A percentile compares a stretch with the other conserved stretches of the same genome.
Evolutionary conservation across 2,329 filamentous ascomycete genomes (phyloP).

Genomic region (Ophiostoma sp.): DNA sequence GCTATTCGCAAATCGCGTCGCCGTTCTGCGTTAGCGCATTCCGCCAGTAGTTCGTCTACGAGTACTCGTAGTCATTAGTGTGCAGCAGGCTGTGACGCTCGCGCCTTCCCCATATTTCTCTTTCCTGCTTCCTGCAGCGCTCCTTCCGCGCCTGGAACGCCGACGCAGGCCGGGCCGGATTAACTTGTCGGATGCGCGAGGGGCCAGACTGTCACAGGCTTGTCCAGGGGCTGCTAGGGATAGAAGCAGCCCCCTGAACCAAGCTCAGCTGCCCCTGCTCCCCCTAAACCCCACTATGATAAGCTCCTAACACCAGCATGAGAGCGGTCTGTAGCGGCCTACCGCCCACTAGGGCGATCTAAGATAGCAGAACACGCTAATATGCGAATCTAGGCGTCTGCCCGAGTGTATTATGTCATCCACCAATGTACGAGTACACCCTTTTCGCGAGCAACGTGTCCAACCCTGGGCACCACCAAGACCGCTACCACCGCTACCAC

Average conservation of each 20-base stretch:
- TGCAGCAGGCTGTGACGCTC: conserved; percentile 16
- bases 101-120: conserved; percentile 8
- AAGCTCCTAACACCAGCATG: not conserved
- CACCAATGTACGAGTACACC: not conserved
- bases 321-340: not conserved
- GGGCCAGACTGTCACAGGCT: conserved; percentile 2
- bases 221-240: not conserved
- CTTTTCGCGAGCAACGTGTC: conserved; percentile 23
- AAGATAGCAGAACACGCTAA: too few species aligned
- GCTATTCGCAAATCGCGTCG: conserved; percentile 22
- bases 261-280: not conserved
- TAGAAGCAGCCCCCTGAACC: not conserved
- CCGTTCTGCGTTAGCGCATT: conserved; percentile 20
- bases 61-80: too few species aligned
- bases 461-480: conserved; percentile 16
- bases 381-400: not conserved
- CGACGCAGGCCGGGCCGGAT: conserved; percentile 1
- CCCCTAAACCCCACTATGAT: not conserved
- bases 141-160: conserved; percentile 1
- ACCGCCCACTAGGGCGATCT: too few species aligned
- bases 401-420: not conserved
- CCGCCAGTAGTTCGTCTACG: conserved; percentile 6
- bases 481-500: conserved; percentile 5
- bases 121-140: not conserved
- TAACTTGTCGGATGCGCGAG: not conserved